Base-by-base conservation (phyloP, 768 basidiomycete species). In the Pholiota microspora region DNA sequence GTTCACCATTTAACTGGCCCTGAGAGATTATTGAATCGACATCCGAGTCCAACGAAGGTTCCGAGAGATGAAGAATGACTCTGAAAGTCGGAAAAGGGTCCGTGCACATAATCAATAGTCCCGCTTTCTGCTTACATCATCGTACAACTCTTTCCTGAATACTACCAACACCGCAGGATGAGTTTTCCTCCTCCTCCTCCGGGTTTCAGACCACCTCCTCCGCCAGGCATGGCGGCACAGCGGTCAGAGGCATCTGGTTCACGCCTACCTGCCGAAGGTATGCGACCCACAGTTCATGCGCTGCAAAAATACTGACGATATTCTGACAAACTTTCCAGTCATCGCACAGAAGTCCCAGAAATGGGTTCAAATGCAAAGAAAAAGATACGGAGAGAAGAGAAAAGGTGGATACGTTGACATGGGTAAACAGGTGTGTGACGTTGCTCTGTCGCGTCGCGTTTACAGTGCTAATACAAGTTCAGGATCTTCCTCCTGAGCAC, bases 401-500 rank as follows among this genome's bases (percentile, higher is more conserved):
- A 92, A 86, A 70, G 91, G 90, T 28, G 92, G 89, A 28, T 93
- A 84, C 65, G 85, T 94, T 57, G 93, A 94, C 67, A 89, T 92
- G 84, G 92, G 93, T 56, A 94, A 97, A 72, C 89, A 91, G 84
- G 89, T 94, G 64, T 64, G 83, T 67, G 3, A n/a, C 15, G 34
- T 56, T 16, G 13, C 10, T 49, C 42, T 18, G 58, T 62, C 23
- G 55, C 24, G 45, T 52, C 29, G 16, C 9, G 47, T 56, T 56
- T 58, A 36, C 45, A 58, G 28, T 59, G 59, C 61, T 71, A 27
- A 49, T 58, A 51, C 48, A 60, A 59, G 46, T 51, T 35, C 57
- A 95, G 91, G 94, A 97, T 71, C 75, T 97, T 55, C 97, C 97
- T 53, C 92, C 95, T 27, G 97, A 99, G 71, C 95, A 98, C 67